Conservation (phyloP, 202 grass and related monocot genomes). For the Saccharum hybrid region DNA sequence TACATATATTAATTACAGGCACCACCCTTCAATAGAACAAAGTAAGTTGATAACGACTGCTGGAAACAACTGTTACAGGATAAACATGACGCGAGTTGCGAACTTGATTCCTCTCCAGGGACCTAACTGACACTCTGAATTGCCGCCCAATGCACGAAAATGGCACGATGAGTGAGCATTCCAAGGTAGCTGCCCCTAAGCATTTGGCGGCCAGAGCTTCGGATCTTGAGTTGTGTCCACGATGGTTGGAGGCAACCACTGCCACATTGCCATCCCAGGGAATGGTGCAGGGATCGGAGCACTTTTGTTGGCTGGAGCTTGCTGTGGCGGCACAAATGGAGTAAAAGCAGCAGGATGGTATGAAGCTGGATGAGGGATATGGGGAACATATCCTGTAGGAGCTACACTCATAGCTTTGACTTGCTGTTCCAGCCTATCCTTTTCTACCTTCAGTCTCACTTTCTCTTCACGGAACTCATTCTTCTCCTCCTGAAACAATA, state of each 20-base stretch:
- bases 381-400: constrained; percentile 67
- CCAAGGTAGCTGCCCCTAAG: constrained; percentile 31
- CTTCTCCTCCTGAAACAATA: constrained; percentile 68
- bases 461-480: constrained; percentile 80
- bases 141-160: constrained; percentile 40
- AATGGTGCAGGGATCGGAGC: constrained; percentile 45
- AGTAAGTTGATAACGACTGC: constrained; percentile 4
- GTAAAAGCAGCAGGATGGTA: constrained; percentile 51
- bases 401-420: constrained; percentile 59
- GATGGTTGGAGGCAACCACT: constrained; percentile 66
- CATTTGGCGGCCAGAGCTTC: constrained; percentile 91
- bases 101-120: constrained; percentile 14
- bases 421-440: constrained; percentile 77
- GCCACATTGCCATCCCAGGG: constrained; percentile 83
- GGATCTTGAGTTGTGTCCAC: constrained; percentile 84
- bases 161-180: constrained; percentile 7
- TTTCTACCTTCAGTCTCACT: constrained; percentile 72
- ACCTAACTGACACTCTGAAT: constrained; percentile 36
- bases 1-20: constrained; percentile 65
- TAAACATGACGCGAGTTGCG: neutral
- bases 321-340: constrained; percentile 51
- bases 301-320: constrained; percentile 52
- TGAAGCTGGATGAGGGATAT: constrained; percentile 60
- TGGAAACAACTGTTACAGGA: constrained; percentile 26
- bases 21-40: constrained; percentile 48